Base-by-base conservation (phyloP, 225 moss, liverwort and hornwort species). In the Antitrichia curtipendula region DNA sequence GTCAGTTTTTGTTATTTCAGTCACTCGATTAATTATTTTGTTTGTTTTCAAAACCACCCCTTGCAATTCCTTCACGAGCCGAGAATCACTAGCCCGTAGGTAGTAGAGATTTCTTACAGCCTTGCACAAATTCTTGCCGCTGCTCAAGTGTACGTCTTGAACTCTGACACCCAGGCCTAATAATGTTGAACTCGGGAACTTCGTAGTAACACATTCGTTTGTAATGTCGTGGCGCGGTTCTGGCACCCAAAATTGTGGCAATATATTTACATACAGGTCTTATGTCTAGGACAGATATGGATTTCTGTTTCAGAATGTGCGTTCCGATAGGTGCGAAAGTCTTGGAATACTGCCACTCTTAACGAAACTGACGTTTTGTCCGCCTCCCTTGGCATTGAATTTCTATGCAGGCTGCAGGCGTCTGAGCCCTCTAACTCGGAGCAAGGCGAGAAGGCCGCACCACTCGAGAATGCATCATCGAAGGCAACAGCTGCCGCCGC, bases 351-450 rank as follows among this genome's bases (percentile, higher is more conserved):
- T 54, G 16, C n/a, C 77, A n/a, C 11, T n/a, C n/a, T n/a, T 24
- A 2, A n/a, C 25, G 56, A 56, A 56, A 56, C 16, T 77, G 56
- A 77, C 38, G 54, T 16, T 27, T 25, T 68, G 27, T 36, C 36
- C 28, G 68, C 78, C 27, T 47, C 4, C 22, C 36, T 13, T 60
- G 8, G 63, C 52, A 23, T 81, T 22, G 32, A 34, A 81, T 34
- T 45, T 45, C 53, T 54, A 43, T 61, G 75, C 90, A 91, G 91
- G 85, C 68, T 91, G 74, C 88, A 88, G 80, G 89, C 92, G 19
- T 90, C 89, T 12, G 89, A 92, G 76, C 88, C 56, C 16, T 90
- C 92, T 5, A 88, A 88, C 10, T 90, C 88, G 40, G 90, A 88
- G 40, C 85, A 82, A 82, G 76, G 12, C 41, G 78, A 60, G 38